Percentiles rank a stretch among this genome's conserved stretches.
phyloP scores from a whole-genome alignment of 495 filamentous ascomycete genomes.

The Trichoderma reesei region DNA sequence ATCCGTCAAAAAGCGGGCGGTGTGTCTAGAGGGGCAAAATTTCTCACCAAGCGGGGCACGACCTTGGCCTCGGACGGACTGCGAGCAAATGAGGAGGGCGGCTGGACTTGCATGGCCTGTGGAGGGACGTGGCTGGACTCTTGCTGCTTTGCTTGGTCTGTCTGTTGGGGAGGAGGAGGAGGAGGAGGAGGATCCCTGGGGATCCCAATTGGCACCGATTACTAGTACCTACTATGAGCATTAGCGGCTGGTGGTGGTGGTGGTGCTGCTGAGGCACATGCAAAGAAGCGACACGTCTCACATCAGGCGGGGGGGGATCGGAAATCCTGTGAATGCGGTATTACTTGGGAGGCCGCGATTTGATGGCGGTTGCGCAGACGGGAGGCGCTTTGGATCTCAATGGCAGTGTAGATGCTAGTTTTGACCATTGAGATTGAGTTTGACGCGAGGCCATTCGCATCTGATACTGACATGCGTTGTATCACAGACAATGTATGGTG shows the following conservation, averaged over 20 bases:
- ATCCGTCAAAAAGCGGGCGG: slow-evolving; percentile 5
- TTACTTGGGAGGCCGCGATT: too few species aligned
- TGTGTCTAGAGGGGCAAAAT: slow-evolving; percentile 9
- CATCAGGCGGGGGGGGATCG: not conserved
- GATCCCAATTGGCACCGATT: not conserved
- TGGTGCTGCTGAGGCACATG: not conserved
- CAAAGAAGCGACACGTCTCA: not conserved
- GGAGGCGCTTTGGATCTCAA: too few species aligned
- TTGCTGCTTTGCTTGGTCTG: not conserved
- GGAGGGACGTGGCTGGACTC: not conserved
- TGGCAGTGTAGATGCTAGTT: too few species aligned
- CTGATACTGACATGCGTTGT: too few species aligned
- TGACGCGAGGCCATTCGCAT: too few species aligned
- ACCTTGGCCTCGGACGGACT: not conserved
- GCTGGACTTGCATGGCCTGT: not conserved
- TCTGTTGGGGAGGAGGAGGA: not conserved
- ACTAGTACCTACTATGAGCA: not conserved
- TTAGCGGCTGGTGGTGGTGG: not conserved
- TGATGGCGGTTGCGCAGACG: too few species aligned
- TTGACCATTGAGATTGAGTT: too few species aligned
- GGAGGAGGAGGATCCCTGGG: not conserved
- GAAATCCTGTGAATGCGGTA: too few species aligned
- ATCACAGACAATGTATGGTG: too few species aligned
- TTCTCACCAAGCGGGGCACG: slow-evolving; percentile 7
- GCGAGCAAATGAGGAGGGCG: slow-evolving; percentile 6